A percentile compares a stretch with the other conserved stretches of the same genome.
Conservation (phyloP, 2,329 filamentous ascomycete genomes). For the Aspergillus persii region DNA sequence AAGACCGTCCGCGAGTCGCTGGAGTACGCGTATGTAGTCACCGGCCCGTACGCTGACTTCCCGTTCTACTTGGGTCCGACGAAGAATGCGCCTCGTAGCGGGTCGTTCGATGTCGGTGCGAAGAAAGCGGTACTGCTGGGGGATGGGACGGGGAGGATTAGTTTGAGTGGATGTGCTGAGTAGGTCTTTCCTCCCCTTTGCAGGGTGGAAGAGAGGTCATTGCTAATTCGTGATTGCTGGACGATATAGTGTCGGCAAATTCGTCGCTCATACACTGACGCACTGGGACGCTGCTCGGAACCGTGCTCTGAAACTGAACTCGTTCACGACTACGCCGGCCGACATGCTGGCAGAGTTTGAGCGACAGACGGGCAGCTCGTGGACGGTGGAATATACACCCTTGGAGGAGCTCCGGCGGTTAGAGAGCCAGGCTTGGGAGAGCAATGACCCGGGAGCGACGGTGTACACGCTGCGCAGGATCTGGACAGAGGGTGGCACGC, state of each 20-base stretch:
- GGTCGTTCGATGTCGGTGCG: conserved; percentile 58
- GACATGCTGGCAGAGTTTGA: conserved; percentile 66
- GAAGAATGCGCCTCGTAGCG: conserved; percentile 40
- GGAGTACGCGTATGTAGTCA: conserved; percentile 66
- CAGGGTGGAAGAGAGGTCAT: too few species aligned
- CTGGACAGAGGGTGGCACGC: conserved; percentile 69
- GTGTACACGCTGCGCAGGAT: conserved; percentile 64
- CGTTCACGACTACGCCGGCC: conserved; percentile 64
- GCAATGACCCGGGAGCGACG: conserved; percentile 53
- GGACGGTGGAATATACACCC: conserved; percentile 55
- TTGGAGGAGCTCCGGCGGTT: conserved; percentile 54
- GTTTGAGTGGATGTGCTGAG: conserved; percentile 71
- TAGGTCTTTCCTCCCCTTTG: conserved; percentile 40
- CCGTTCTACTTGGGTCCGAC: conserved; percentile 53
- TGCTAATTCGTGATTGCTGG: too few species aligned
- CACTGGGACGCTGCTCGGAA: conserved; percentile 55
- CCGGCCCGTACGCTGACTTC: conserved; percentile 64
- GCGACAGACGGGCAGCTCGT: conserved; percentile 60
- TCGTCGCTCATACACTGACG: conserved; percentile 61
- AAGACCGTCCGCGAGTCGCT: conserved; percentile 52
- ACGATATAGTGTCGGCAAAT: conserved; percentile 59
- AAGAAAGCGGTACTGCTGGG: conserved; percentile 62
- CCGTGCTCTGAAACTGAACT: conserved; percentile 65
- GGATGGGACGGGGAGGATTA: conserved; percentile 60
- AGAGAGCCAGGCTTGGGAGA: conserved; percentile 61